Evolutionary conservation across 129 eudicot genomes (phyloP), one percentile per base, ranked within the genome.

Genomic region (Arctium lappa): DNA sequence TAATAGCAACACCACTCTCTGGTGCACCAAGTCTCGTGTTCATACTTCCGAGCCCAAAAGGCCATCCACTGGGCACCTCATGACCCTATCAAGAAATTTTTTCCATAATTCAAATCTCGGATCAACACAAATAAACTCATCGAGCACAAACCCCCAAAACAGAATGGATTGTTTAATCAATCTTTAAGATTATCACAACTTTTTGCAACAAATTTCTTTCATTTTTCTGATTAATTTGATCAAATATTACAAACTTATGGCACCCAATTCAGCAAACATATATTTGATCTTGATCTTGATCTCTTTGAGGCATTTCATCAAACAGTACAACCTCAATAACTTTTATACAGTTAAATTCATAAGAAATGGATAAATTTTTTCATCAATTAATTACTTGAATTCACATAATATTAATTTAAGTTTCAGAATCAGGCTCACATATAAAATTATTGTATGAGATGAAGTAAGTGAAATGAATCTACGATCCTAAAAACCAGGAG

Each of bases 1-100:
- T 78, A 76, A 72, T 78, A 76, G 69, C 74, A 72, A 75, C 91
- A 36, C 71, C 72, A 72, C 27, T 66, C 8, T 86, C 91, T 8
- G 74, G 62, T 74, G 65, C 77, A 42, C 86, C 63, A 56, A 91
- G 86, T 84, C 89, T 89, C 69, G 79, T 44, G 85, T 75, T 88
- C 85, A 93, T 85, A 85, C 85, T 91, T 80, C 90, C 92, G 8
- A 93, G 92, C 53, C 97, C 97, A n/a, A 93, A 86, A 9, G 97
- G 97, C 97, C 97, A 93, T 89, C 97, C 97, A 60, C 71, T 85
- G 5, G 88, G 86, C 56, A 74, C 81, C 73, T 80, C 88, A 85
- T 36, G 66, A 80, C 78, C 81, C 88, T 85, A 42, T 32, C 73
- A 74, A 74, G 34, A 80, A 48, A 70, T 31, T 30, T 22, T 56